Base-by-base conservation (phyloP, 352 stramenopile species). In the Pelagophyceae sp. region DNA sequence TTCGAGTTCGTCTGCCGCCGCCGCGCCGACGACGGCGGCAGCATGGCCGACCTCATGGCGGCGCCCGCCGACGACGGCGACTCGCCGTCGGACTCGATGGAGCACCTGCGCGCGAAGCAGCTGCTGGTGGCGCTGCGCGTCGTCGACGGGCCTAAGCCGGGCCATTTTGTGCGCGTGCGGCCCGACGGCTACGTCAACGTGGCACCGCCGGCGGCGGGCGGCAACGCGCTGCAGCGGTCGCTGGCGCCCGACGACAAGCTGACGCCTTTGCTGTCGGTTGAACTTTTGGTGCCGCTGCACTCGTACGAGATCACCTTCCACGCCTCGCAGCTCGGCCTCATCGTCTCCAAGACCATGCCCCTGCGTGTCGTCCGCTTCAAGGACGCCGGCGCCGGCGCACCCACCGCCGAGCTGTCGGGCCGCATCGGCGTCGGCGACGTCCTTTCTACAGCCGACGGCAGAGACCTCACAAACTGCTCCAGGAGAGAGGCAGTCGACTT, bases 121-220 rank as follows among this genome's bases (percentile, higher is more conserved):
- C 67, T 74, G 1, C 38, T 74, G 11, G 67, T 74, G 11, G 67
- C 67, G 35, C 38, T 74, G 2, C 67, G 67, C 35, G 67, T 58
- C 35, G 67, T 58, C 35, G 67, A 74, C 67, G 67, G 67, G 15
- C 35, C 67, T 23, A 74, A 74, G 38, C 2, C 27, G 38, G 67
- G 67, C 38, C 67, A 74, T n/a, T 74, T 74, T 27, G 67, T 74
- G 35, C 67, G 67, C 67, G 67, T 74, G 15, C 67, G 67, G 11
- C 67, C 67, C 67, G 67, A 74, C 67, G 67, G 17, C 33, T 74
- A 74, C 67, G 67, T 74, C 67, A 74, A 74, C 67, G 67, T 74
- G 35, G 67, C 67, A 19, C 67, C 67, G 35, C 67, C 67, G 1
- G 27, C 5, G 15, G 19, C 67, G 0, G 6, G 5, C 11, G 35